Evolutionary conservation across 2,329 filamentous ascomycete genomes (phyloP).

Genomic region (Dactylonectria estremocensis): DNA sequence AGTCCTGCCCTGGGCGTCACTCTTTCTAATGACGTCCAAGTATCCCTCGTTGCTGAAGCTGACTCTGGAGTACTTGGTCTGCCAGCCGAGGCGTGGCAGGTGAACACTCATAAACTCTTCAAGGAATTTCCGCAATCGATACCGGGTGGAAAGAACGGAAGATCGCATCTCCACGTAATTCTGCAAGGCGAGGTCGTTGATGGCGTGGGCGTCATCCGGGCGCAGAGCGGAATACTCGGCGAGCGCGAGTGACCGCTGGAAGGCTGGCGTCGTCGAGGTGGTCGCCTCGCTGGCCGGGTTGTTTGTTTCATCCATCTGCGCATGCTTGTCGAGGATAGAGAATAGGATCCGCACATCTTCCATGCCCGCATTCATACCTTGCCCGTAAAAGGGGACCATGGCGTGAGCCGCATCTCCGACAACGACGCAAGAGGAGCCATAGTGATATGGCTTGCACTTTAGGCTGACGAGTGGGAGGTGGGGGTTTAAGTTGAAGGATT

Average conservation of each 20-base stretch:
- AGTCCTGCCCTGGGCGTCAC: conserved; percentile 77
- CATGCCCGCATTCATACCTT: conserved; percentile 97
- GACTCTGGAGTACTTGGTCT: conserved; percentile 92
- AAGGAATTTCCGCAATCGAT: conserved; percentile 85
- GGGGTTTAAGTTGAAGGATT: conserved; percentile 85
- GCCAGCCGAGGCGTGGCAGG: conserved; percentile 85
- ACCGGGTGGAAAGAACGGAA: conserved; percentile 83
- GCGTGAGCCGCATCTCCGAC: conserved; percentile 96
- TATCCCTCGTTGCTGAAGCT: conserved; percentile 96
- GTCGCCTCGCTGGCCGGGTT: conserved; percentile 54
- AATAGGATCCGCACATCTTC: conserved; percentile 95
- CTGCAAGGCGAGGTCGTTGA: conserved; percentile 90
- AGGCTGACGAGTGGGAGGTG: conserved; percentile 95
- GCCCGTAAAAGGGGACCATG: conserved; percentile 98
- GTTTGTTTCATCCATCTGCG: conserved; percentile 61
- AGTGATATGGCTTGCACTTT: conserved; percentile 93
- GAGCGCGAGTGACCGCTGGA: conserved; percentile 76
- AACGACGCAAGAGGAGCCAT: conserved; percentile 82
- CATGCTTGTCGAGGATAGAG: conserved; percentile 81
- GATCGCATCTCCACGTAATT: conserved; percentile 97
- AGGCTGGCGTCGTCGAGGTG: conserved; percentile 61
- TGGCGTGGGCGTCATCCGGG: conserved; percentile 85
- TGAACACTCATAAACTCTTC: conserved; percentile 88
- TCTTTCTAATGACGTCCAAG: conserved; percentile 81
- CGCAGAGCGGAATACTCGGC: conserved; percentile 82